Conservation (phyloP, 2,329 filamentous ascomycete species). For the Trichoderma pleuroti region DNA sequence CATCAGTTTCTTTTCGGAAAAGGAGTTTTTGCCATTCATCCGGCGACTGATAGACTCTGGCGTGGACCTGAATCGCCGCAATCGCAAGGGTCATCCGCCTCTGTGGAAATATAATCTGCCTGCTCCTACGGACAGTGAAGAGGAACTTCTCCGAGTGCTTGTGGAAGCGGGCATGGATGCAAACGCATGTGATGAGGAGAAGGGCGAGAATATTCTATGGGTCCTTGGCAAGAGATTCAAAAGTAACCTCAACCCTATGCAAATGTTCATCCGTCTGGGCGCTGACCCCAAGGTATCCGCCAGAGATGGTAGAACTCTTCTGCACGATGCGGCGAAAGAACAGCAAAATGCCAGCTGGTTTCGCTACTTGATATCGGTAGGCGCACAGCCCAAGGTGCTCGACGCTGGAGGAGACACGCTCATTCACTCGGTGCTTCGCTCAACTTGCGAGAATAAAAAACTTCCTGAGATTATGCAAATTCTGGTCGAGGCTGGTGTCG, state of each 20-base stretch:
- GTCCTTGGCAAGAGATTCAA: not conserved
- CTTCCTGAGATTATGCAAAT: not conserved
- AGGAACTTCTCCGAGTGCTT: not conserved
- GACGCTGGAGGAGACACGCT: not conserved
- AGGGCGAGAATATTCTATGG: not conserved
- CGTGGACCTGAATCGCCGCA: not conserved
- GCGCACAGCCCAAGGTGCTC: not conserved
- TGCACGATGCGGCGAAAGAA: not conserved
- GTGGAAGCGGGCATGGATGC: not conserved
- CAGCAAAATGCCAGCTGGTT: not conserved
- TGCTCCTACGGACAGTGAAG: not conserved
- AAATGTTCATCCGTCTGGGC: not conserved
- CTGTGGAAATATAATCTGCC: not conserved
- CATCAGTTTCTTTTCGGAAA: not conserved
- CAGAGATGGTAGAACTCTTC: not conserved
- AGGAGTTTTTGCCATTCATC: not conserved
- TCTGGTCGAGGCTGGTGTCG: not conserved
- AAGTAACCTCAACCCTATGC: not conserved
- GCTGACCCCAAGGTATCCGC: not conserved
- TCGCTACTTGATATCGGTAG: not conserved
- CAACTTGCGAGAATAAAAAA: fast-evolving
- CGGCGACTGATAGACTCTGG: not conserved
- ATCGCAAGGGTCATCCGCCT: not conserved
- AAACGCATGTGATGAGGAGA: not conserved
- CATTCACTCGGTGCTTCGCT: not conserved